Evolutionary conservation across 2,329 filamentous ascomycete genomes (phyloP).

Genomic region (Penicillium sp.): DNA sequence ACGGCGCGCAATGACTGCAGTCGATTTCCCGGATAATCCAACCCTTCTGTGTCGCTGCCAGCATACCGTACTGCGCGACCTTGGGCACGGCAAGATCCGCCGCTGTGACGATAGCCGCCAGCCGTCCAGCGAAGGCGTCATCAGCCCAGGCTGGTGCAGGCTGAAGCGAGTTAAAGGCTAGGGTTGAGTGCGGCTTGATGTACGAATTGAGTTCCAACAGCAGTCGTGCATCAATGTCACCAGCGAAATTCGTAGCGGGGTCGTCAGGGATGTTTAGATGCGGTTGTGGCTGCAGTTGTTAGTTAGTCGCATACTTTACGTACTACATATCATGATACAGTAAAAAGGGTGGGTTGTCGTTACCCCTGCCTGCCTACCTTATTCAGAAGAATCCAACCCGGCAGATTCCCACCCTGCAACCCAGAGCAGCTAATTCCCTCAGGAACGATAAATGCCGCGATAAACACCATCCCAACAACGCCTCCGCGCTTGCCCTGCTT

Average conservation of each 20-base stretch:
- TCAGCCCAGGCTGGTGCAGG: constrained; percentile 35
- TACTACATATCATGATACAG: no score
- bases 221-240: constrained; percentile 15
- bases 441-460: constrained; percentile 44
- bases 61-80: constrained; percentile 31
- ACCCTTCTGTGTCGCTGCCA: constrained; percentile 24
- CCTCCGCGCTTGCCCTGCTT: constrained; percentile 35
- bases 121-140: constrained; percentile 19
- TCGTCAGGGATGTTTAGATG: constrained; percentile 24
- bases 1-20: background rate
- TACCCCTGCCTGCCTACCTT: constrained; percentile 20
- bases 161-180: constrained; percentile 29
- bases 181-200: constrained; percentile 29
- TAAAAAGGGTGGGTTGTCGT: background rate
- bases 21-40: constrained; percentile 30
- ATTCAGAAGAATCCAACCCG: constrained; percentile 31
- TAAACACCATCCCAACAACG: constrained; percentile 36
- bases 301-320: background rate
- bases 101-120: constrained; percentile 31
- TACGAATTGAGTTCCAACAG: constrained; percentile 6
- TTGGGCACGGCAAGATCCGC: constrained; percentile 29
- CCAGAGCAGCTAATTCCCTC: constrained; percentile 35
- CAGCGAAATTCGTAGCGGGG: constrained; percentile 22
- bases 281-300: constrained; percentile 7
- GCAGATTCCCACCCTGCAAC: constrained; percentile 29